Evolutionary conservation across 2,329 filamentous ascomycete genomes (phyloP).

Genomic region (Lecanoromycetidae sp.): DNA sequence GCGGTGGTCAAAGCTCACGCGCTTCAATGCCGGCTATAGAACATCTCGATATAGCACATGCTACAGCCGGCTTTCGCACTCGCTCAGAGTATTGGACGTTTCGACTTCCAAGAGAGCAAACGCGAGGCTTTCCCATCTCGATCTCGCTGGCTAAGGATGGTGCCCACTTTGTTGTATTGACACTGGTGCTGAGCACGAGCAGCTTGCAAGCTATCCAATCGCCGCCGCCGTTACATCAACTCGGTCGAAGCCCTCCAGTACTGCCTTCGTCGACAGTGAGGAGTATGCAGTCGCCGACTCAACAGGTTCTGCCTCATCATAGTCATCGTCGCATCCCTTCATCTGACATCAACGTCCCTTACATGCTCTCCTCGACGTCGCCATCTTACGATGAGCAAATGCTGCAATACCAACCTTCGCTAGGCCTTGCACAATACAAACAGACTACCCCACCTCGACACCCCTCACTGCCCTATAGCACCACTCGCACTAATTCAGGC

Average conservation of each 20-base stretch:
- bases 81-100: conserved; percentile 20
- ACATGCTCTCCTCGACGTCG: conserved; percentile 6
- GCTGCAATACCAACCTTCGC: conserved; percentile 11
- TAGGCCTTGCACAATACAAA: conserved; percentile 16
- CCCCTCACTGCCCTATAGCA: conserved; percentile 11
- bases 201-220: conserved; percentile 13
- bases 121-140: conserved; percentile 17
- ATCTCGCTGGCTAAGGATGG: conserved; percentile 19
- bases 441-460: conserved; percentile 14
- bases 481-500: conserved; percentile 11
- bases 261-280: conserved; percentile 9
- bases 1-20: conserved; percentile 15
- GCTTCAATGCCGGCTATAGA: conserved; percentile 18
- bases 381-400: conserved; percentile 11
- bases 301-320: conserved; percentile 9
- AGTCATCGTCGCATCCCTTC: conserved; percentile 14
- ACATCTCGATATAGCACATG: conserved; percentile 17
- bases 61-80: conserved; percentile 18
- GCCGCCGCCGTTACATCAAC: conserved; percentile 7
- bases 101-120: conserved; percentile 17
- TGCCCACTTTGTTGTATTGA: conserved; percentile 20
- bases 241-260: conserved; percentile 7
- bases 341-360: conserved; percentile 8
- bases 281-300: conserved; percentile 8
- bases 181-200: conserved; percentile 15